These are phyloP conservation scores for Aspergillus fructus DNA, from an alignment of 2,329 filamentous ascomycete species.

Conservation along the genomic window DNA sequence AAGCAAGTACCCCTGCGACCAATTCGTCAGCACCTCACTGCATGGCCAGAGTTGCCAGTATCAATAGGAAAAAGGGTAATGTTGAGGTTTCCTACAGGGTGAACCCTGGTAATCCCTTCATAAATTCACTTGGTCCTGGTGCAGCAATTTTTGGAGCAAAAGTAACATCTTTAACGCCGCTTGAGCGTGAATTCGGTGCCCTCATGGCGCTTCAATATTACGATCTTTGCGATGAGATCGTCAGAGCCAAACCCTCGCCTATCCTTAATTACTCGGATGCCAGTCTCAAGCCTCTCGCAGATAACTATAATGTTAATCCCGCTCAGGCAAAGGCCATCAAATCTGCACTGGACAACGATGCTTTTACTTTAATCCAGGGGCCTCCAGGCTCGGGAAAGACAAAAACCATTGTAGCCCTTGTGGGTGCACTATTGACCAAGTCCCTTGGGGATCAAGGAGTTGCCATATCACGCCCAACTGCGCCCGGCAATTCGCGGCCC, in stretches of 20 bases:
- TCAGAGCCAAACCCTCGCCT: slow-evolving; percentile 84
- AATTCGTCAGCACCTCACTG: slow-evolving; percentile 71
- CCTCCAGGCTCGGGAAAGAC: slow-evolving; percentile 97
- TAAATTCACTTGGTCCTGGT: slow-evolving; percentile 67
- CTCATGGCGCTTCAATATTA: slow-evolving; percentile 91
- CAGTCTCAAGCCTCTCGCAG: slow-evolving; percentile 66
- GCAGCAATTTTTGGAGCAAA: slow-evolving; percentile 72
- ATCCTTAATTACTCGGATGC: slow-evolving; percentile 78
- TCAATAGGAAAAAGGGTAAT: slow-evolving; percentile 75
- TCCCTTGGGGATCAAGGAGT: slow-evolving; percentile 52
- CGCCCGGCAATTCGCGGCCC: slow-evolving; percentile 36
- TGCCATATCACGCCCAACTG: slow-evolving; percentile 45
- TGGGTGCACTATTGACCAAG: slow-evolving; percentile 76
- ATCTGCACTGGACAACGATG: slow-evolving; percentile 91
- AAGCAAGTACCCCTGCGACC: slow-evolving; percentile 66
- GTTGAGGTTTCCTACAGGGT: slow-evolving; percentile 86
- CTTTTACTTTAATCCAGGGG: slow-evolving; percentile 93
- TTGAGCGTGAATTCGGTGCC: slow-evolving; percentile 93
- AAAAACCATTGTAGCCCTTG: slow-evolving; percentile 95
- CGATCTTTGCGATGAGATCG: slow-evolving; percentile 89
- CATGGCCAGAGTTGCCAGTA: slow-evolving; percentile 77
- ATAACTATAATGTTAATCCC: slow-evolving; percentile 79
- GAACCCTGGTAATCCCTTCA: slow-evolving; percentile 63
- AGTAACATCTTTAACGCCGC: slow-evolving; percentile 87
- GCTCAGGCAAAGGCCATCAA: slow-evolving; percentile 91